A percentile compares a stretch with the other conserved stretches of the same genome.
Conservation (phyloP, 2,329 filamentous ascomycete genomes). For the Onygenales sp. region DNA sequence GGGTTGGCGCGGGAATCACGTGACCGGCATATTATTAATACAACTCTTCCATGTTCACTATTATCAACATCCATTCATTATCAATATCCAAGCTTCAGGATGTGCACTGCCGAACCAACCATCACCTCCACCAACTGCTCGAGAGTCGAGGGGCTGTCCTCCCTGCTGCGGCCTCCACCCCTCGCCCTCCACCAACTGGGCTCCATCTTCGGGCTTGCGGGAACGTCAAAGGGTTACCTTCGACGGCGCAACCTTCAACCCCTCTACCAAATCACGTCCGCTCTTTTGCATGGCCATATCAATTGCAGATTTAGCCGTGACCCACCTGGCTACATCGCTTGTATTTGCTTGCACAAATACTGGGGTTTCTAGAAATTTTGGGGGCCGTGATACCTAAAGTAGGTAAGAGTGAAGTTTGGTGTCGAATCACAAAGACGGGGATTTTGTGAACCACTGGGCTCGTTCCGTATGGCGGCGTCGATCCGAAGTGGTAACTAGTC, state of each 20-base stretch:
- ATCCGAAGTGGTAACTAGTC: neutral
- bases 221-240: neutral
- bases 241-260: neutral
- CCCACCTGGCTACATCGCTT: neutral
- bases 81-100: neutral
- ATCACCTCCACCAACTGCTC: neutral
- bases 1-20: neutral
- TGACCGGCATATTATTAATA: neutral
- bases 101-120: neutral
- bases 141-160: neutral
- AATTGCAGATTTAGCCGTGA: neutral
- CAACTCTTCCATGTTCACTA: neutral
- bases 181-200: neutral
- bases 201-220: neutral
- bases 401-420: neutral
- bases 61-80: neutral
- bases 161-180: neutral
- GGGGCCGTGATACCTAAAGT: neutral
- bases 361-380: conserved; percentile 1
- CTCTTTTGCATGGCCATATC: neutral
- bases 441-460: neutral
- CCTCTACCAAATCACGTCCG: neutral
- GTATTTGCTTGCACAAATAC: neutral
- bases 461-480: neutral
- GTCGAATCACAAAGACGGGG: neutral